Conservation (phyloP, 345 rosid species). For the Kandelia obovata region DNA sequence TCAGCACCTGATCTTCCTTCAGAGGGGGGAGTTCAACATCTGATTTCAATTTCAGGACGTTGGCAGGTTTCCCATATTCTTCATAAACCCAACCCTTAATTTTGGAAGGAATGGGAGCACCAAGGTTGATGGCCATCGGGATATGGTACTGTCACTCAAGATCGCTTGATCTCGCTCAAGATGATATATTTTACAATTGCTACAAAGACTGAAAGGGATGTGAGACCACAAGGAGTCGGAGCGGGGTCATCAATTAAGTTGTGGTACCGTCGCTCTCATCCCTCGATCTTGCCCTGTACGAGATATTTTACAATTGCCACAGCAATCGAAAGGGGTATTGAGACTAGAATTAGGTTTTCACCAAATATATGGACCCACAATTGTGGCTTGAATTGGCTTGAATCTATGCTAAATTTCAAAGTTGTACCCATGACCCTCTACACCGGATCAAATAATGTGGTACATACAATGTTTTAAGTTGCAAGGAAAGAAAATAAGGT, state of each 20-base stretch:
- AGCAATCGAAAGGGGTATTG: no score
- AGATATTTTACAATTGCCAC: not conserved
- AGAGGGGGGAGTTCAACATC: constrained; percentile 4
- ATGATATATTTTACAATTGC: not conserved
- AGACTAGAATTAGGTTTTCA: no score
- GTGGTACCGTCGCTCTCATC: not conserved
- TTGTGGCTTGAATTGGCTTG: no score
- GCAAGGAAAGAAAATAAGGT: no score
- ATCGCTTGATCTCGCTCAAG: not conserved
- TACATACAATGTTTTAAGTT: no score
- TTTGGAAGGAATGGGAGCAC: constrained; percentile 7
- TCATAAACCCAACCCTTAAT: constrained; percentile 14
- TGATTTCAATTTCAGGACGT: constrained; percentile 10
- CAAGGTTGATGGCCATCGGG: constrained; percentile 1
- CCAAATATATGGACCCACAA: no score
- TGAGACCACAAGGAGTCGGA: no score
- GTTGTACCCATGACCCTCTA: no score
- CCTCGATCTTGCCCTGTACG: not conserved
- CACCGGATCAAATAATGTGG: no score
- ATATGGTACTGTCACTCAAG: not conserved
- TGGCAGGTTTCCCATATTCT: constrained; percentile 7
- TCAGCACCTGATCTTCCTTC: constrained; percentile 18
- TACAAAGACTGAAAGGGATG: not conserved
- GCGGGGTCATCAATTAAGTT: no score
- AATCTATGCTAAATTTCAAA: no score